Percentiles rank a stretch among this genome's conserved stretches.
Evolutionary conservation across 768 basidiomycete genomes (phyloP).

Genomic region (Ramaria rubella): DNA sequence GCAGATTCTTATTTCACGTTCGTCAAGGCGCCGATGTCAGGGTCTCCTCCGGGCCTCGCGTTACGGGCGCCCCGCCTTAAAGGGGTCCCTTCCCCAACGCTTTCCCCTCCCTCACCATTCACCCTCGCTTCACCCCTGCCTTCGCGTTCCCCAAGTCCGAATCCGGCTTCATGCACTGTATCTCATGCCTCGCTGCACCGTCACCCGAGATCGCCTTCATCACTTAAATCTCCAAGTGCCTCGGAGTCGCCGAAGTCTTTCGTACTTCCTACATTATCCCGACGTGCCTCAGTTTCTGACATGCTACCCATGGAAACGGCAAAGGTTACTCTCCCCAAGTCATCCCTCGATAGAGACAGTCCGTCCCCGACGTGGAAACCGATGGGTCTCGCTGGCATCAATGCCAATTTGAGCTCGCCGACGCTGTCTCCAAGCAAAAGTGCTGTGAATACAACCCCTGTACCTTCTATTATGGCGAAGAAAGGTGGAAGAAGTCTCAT

Average conservation of each 20-base stretch:
- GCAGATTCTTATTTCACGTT: neutral
- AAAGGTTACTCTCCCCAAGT: neutral
- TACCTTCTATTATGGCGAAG: neutral
- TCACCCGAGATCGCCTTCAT: neutral
- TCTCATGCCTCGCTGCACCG: neutral
- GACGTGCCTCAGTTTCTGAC: neutral
- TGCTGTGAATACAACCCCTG: neutral
- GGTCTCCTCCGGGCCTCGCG: slow-evolving; percentile 6
- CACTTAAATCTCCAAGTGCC: neutral
- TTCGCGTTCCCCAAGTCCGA: neutral
- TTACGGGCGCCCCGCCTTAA: neutral
- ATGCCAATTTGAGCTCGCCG: slow-evolving; percentile 1
- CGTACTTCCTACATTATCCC: neutral
- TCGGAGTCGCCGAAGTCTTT: neutral
- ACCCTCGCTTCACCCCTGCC: neutral
- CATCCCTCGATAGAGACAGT: neutral
- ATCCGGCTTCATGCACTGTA: neutral
- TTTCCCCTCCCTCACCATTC: neutral
- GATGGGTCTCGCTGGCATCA: neutral
- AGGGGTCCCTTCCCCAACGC: neutral
- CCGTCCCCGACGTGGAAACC: neutral
- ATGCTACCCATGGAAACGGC: neutral
- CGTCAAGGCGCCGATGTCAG: neutral
- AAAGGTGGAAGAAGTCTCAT: neutral
- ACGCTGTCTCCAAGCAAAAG: neutral